Conservation (phyloP, 495 filamentous ascomycete genomes). For the Rhypophila decipiens region DNA sequence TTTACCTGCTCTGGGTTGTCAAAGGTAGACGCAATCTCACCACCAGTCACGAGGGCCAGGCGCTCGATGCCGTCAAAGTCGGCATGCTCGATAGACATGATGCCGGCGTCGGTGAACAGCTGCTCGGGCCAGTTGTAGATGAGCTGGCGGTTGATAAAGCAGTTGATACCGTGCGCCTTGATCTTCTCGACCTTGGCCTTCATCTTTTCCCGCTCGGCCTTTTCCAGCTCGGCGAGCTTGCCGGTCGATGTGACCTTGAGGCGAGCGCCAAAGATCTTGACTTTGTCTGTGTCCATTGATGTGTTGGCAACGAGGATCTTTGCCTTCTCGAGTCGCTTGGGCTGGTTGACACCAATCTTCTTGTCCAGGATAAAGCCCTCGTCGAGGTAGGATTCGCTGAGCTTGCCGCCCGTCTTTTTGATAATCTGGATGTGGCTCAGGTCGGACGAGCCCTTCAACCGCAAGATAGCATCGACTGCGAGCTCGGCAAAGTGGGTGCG, state of each 20-base stretch:
- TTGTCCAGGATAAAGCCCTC: slow-evolving; percentile 99
- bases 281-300: slow-evolving; percentile 98
- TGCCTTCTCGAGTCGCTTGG: slow-evolving; percentile 92
- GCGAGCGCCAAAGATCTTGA: slow-evolving; percentile 97
- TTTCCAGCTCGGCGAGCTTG: slow-evolving; percentile 94
- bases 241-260: slow-evolving; percentile 93
- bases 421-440: slow-evolving; percentile 98
- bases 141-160: slow-evolving; percentile 97
- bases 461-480: slow-evolving; percentile 86
- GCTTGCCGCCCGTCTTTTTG: slow-evolving; percentile 97
- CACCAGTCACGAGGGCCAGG: slow-evolving; percentile 88
- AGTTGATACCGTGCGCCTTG: slow-evolving; percentile 98
- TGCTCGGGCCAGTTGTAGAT: slow-evolving; percentile 99
- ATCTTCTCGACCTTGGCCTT: slow-evolving; percentile 97
- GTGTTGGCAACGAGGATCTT: slow-evolving; percentile 98
- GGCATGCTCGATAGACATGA: slow-evolving; percentile 97
- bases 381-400: slow-evolving; percentile 94
- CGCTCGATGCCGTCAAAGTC: slow-evolving; percentile 98
- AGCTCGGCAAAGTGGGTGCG: slow-evolving; percentile 84
- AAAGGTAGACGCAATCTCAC: slow-evolving; percentile 95
- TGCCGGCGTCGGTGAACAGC: slow-evolving; percentile 94
- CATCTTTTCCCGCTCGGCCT: slow-evolving; percentile 98
- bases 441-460: slow-evolving; percentile 87
- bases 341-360: slow-evolving; percentile 97
- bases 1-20: slow-evolving; percentile 97